Percentiles rank a stretch among this genome's conserved stretches.
phyloP scores from a whole-genome alignment of 1,284 basidiomycete species.

The Leccinum insigne region DNA sequence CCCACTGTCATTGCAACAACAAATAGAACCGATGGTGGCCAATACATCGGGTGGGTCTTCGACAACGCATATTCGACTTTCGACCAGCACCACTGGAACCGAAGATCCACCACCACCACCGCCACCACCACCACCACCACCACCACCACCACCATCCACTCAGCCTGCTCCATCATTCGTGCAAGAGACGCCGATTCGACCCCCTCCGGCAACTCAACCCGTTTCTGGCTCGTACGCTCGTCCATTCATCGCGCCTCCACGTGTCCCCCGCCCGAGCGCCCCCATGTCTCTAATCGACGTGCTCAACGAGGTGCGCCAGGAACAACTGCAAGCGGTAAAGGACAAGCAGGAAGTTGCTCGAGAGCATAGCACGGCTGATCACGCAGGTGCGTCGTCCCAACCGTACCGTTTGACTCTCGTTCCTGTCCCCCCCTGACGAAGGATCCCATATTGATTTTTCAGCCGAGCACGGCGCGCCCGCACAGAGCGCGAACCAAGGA shows the following conservation, averaged over 20 bases:
- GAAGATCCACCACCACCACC: background rate
- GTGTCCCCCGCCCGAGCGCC: slow-evolving; percentile 15
- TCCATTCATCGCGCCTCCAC: slow-evolving; percentile 27
- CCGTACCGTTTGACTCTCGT: background rate
- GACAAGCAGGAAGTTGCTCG: background rate
- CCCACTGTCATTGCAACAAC: background rate
- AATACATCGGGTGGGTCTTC: background rate
- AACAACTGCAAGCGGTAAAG: background rate
- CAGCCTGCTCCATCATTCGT: slow-evolving; percentile 2
- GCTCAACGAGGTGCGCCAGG: slow-evolving; percentile 20
- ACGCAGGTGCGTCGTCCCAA: slow-evolving; percentile 1
- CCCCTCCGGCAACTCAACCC: slow-evolving; percentile 9
- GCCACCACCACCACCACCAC: background rate
- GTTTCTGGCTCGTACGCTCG: slow-evolving; percentile 4
- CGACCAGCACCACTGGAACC: background rate
- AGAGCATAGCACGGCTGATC: background rate
- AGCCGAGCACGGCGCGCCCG: slow-evolving; percentile 2
- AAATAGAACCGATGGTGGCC: background rate
- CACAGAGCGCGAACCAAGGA: background rate
- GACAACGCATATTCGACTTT: background rate
- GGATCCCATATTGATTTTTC: background rate
- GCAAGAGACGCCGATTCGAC: background rate
- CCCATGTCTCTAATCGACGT: slow-evolving; percentile 23
- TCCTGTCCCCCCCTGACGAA: background rate
- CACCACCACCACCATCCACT: background rate